phyloP scores from a whole-genome alignment of 345 rosid species.

The Luvunga scandens region DNA sequence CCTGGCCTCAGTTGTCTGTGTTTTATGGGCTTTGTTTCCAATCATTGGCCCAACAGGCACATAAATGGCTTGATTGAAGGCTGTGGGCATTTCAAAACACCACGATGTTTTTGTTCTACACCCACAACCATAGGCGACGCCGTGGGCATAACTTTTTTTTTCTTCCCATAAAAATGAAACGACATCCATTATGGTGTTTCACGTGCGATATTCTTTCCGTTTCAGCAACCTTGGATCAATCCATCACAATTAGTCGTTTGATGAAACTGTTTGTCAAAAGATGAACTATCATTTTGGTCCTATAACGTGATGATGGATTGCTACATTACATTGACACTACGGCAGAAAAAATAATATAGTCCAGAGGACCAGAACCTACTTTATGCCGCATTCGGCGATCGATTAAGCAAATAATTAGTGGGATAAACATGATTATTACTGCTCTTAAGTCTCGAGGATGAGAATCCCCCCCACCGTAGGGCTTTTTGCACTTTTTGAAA shows the following conservation, averaged over 20 bases:
- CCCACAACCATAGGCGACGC: not conserved
- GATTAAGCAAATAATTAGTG: not conserved
- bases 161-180: not conserved
- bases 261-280: not conserved
- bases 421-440: not conserved
- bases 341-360: not conserved
- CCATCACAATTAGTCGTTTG: not conserved
- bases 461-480: not conserved
- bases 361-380: not conserved
- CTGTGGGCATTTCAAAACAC: not conserved
- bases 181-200: not conserved
- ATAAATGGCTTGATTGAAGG: too few species aligned
- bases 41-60: not conserved
- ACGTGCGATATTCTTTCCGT: not conserved
- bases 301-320: not conserved
- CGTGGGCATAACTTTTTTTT: too few species aligned
- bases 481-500: not conserved
- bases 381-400: too few species aligned
- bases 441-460: not conserved
- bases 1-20: not conserved
- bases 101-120: not conserved
- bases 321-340: not conserved
- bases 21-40: not conserved
- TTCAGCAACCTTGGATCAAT: too few species aligned
- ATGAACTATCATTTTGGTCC: not conserved